phyloP scores from a whole-genome alignment of 805 yeast genomes.

The Teunomyces stri region DNA sequence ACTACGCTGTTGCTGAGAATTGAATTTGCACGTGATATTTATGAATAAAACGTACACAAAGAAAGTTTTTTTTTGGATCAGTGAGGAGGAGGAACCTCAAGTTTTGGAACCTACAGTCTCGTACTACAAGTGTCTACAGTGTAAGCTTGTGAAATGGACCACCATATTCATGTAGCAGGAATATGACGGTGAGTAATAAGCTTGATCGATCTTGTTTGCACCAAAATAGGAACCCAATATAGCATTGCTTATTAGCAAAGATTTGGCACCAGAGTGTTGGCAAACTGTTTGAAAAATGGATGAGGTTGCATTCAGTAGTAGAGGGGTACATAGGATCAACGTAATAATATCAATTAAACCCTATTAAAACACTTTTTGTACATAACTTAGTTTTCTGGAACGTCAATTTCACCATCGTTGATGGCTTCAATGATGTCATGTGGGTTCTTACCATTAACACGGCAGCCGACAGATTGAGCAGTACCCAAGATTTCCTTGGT shows the following conservation, averaged over 20 bases:
- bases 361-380: constrained; percentile 38
- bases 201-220: constrained; percentile 15
- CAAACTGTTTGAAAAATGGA: constrained; percentile 8
- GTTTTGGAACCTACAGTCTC: neutral
- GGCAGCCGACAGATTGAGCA: constrained; percentile 99
- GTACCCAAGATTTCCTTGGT: constrained; percentile 99
- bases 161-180: constrained; percentile 6
- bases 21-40: constrained; percentile 2
- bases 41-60: neutral
- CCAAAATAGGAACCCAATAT: constrained; percentile 19
- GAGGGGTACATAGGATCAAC: constrained; percentile 1
- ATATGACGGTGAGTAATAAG: constrained; percentile 21
- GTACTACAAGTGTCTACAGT: neutral
- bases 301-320: constrained; percentile 1
- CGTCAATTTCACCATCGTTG: constrained; percentile 96
- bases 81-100: neutral
- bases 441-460: constrained; percentile 99
- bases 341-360: constrained; percentile 21
- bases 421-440: constrained; percentile 98
- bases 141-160: constrained; percentile 14
- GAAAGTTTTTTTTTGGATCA: neutral
- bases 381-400: constrained; percentile 69
- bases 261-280: constrained; percentile 21
- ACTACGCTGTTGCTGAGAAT: neutral
- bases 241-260: constrained; percentile 6